phyloP scores from a whole-genome alignment of 495 filamentous ascomycete genomes.

The Aspergillus affinis region DNA sequence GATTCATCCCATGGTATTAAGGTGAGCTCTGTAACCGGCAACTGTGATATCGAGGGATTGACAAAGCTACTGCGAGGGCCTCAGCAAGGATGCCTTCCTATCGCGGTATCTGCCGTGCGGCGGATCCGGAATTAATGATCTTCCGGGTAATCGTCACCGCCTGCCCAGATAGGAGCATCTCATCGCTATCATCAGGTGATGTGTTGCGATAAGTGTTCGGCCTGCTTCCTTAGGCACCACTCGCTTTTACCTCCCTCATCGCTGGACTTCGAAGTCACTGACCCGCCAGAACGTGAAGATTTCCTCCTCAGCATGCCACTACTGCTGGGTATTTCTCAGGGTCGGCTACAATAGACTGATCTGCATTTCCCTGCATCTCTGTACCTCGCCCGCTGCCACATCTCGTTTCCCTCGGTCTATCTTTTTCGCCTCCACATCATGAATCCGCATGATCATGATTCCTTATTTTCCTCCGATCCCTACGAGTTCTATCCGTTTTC shows the following conservation, averaged over 20 bases:
- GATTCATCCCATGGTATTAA: slow-evolving; percentile 22
- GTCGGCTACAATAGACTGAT: background rate
- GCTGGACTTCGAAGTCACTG: too few species aligned
- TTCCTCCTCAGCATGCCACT: background rate
- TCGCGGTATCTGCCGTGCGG: slow-evolving; percentile 33
- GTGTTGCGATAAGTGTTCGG: background rate
- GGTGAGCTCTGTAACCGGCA: background rate
- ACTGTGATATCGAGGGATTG: background rate
- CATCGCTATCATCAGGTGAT: background rate
- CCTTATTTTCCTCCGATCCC: background rate
- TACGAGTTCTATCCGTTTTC: background rate
- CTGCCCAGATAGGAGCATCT: slow-evolving; percentile 10
- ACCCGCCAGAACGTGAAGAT: too few species aligned
- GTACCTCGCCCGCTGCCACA: background rate
- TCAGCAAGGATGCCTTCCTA: slow-evolving; percentile 21
- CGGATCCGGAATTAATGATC: slow-evolving; percentile 18
- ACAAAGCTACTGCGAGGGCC: background rate
- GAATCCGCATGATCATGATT: background rate
- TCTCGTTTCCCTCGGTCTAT: background rate
- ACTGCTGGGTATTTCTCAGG: too few species aligned
- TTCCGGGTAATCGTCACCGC: slow-evolving; percentile 26
- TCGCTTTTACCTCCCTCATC: background rate
- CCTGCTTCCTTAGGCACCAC: too few species aligned
- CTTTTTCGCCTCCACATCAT: background rate
- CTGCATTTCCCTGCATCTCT: background rate